Evolutionary conservation across 2,329 filamentous ascomycete genomes (phyloP).

Genomic region (Fusarium aywerte): DNA sequence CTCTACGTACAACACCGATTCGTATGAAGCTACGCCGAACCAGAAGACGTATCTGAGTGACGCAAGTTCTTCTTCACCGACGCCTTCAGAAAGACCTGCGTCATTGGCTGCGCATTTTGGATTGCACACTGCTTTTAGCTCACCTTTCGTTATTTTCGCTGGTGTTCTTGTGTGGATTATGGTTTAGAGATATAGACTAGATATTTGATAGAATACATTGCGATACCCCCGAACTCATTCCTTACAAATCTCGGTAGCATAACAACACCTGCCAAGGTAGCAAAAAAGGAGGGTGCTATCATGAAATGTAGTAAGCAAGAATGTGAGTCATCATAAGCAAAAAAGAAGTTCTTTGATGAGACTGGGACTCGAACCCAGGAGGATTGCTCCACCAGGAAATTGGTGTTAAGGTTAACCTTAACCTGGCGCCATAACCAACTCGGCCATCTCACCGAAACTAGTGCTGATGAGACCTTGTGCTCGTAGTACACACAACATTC

Average conservation of each 20-base stretch:
- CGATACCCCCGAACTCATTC: background rate
- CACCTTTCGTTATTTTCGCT: background rate
- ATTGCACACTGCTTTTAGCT: background rate
- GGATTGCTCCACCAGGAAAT: constrained; percentile 36
- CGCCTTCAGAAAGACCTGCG: background rate
- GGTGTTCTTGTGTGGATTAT: constrained; percentile 3
- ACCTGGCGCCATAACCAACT: constrained; percentile 36
- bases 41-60: constrained; percentile 45
- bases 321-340: too few relatives aligned
- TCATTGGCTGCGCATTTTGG: background rate
- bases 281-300: background rate
- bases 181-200: background rate
- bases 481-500: rapidly evolving
- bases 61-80: background rate
- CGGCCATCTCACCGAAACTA: constrained; percentile 34
- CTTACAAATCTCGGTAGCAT: too few relatives aligned
- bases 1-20: constrained; percentile 67
- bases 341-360: constrained; percentile 15
- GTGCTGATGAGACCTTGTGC: rapidly evolving
- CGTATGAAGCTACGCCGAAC: constrained; percentile 60
- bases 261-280: too few relatives aligned
- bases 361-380: constrained; percentile 36
- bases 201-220: background rate
- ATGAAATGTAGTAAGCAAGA: rapidly evolving
- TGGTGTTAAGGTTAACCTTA: constrained; percentile 33